phyloP scores from a whole-genome alignment of 345 rosid species.

The Firmiana major region DNA sequence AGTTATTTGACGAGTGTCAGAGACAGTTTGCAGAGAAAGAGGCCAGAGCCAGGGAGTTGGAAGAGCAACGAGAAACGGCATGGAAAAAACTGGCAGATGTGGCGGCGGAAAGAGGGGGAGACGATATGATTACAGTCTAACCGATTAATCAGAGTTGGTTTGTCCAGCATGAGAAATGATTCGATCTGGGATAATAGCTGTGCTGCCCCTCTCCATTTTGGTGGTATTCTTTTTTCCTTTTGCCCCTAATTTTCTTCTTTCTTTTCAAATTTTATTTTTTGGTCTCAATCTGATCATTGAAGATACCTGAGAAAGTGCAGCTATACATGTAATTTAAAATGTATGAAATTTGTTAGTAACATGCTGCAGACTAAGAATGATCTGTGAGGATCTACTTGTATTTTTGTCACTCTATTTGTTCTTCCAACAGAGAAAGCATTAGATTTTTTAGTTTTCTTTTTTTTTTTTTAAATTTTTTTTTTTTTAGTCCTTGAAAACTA shows the following conservation, averaged over 20 bases:
- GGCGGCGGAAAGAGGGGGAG: conserved; percentile 51
- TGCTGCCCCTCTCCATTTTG: conserved; percentile 22
- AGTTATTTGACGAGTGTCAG: conserved; percentile 76
- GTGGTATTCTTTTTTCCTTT: conserved; percentile 34
- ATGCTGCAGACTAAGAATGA: conserved; percentile 26
- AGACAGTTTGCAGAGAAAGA: conserved; percentile 60
- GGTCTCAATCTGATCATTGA: conserved; percentile 23
- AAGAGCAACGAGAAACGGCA: conserved; percentile 60
- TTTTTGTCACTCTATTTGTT: conserved; percentile 13
- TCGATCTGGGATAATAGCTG: conserved; percentile 15
- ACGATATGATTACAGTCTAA: conserved; percentile 49
- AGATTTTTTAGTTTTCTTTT: neutral
- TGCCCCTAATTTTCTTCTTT: neutral
- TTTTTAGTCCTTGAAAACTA: conserved; percentile 12
- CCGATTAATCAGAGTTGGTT: conserved; percentile 2
- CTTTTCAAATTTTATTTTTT: conserved; percentile 5
- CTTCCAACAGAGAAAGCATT: neutral
- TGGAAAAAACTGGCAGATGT: conserved; percentile 81
- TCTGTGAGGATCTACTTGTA: conserved; percentile 17
- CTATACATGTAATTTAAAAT: conserved; percentile 33
- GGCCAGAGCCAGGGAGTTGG: conserved; percentile 49
- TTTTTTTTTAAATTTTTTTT: conserved; percentile 11
- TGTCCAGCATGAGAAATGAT: conserved; percentile 3
- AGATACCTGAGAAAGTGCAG: conserved; percentile 26
- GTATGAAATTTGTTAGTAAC: conserved; percentile 32